Evolutionary conservation across 2,329 filamentous ascomycete species (phyloP).

Genomic region (Fusarium scirpi): DNA sequence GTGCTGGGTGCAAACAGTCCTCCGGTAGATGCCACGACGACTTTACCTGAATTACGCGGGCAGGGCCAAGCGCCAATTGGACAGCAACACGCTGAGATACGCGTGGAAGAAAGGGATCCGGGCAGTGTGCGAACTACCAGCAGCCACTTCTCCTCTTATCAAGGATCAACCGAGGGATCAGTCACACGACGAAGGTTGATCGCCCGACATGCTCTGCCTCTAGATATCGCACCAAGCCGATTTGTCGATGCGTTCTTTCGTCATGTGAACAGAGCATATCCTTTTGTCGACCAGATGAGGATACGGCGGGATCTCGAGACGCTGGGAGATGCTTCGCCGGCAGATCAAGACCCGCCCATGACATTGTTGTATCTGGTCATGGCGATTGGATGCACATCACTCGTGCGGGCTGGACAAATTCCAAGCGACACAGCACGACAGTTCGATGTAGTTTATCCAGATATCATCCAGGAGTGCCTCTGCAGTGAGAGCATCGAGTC

Average conservation of each 20-base stretch:
- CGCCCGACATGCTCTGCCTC: slow-evolving; percentile 37
- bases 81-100: slow-evolving; percentile 26
- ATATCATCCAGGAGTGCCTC: slow-evolving; percentile 57
- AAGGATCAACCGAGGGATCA: slow-evolving; percentile 36
- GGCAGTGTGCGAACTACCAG: slow-evolving; percentile 40
- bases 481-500: slow-evolving; percentile 52
- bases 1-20: slow-evolving; percentile 31
- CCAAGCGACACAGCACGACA: slow-evolving; percentile 49
- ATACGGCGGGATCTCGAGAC: slow-evolving; percentile 53
- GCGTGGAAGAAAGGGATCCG: slow-evolving; percentile 35
- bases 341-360: slow-evolving; percentile 41
- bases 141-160: slow-evolving; percentile 42
- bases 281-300: slow-evolving; percentile 56
- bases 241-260: slow-evolving; percentile 60
- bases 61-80: slow-evolving; percentile 19
- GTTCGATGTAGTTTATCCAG: slow-evolving; percentile 55
- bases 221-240: slow-evolving; percentile 47
- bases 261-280: slow-evolving; percentile 60
- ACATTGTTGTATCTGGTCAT: slow-evolving; percentile 59
- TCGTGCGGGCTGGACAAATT: slow-evolving; percentile 58
- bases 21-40: slow-evolving; percentile 24
- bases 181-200: slow-evolving; percentile 32
- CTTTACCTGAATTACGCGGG: slow-evolving; percentile 11
- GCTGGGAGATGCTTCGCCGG: slow-evolving; percentile 47
- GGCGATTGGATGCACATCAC: slow-evolving; percentile 60